Evolutionary conservation across 306 rosid species (phyloP), one percentile per base, ranked within the genome.

Genomic region (Nissolia schottii): DNA sequence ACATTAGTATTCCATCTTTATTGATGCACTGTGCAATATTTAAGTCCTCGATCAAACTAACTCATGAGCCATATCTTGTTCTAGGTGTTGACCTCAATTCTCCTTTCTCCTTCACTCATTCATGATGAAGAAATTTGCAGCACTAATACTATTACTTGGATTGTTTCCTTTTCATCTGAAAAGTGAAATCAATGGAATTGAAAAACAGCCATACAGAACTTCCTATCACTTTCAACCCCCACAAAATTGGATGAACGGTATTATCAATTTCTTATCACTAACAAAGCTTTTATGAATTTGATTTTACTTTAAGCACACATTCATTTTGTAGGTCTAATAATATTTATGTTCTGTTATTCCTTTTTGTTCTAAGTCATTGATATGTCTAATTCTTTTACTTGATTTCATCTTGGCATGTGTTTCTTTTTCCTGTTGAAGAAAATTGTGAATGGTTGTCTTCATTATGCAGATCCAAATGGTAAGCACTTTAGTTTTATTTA

Each of bases 391-490:
- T 67, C 48, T 15, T 69, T 31, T 71, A 2, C 62, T 40, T 55
- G 45, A n/a, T 68, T 3, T 70, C 25, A 15, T 67, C n/a, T 76
- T 70, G 58, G 57, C 76, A 79, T 83, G 77, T 71, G 67, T 37
- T 71, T 50, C n/a, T n/a, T n/a, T n/a, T n/a, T n/a, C n/a, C n/a
- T 80, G 57, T 35, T 63, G 77, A 60, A 35, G 49, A 68, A 73
- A 72, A 25, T 35, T 73, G 66, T 45, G 50, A 24, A 40, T 4
- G 76, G 61, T 7, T 53, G 16, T 32, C 74, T 77, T 83, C 75
- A 67, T 66, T 66, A 3, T 69, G 73, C 83, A 84, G 87, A 84
- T 80, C 87, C 87, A 61, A 80, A 84, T 80, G 87, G 87, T 84
- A 82, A 38, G 81, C 25, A 46, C 0, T 5, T 56, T 22, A 41